Evolutionary conservation across 306 rosid genomes (phyloP).

Genomic region (Vicia faba): DNA sequence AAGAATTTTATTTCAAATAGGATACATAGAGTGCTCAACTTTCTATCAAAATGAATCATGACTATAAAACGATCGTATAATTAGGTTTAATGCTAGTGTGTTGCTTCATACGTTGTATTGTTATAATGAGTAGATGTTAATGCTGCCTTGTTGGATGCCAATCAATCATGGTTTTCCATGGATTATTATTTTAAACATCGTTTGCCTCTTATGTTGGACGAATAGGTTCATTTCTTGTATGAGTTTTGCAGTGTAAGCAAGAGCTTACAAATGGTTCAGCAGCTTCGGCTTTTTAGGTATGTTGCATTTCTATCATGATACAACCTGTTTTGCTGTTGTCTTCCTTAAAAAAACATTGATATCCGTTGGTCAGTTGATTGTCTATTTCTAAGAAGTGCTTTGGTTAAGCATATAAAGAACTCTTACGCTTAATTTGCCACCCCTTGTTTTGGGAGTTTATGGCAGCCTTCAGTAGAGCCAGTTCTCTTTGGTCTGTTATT

Average conservation of each 20-base stretch:
- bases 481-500: too few relatives aligned
- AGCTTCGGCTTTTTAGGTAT: slow-evolving; percentile 86
- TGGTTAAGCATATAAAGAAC: too few relatives aligned
- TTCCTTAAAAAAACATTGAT: background rate
- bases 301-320: too few relatives aligned
- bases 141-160: slow-evolving; percentile 24
- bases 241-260: slow-evolving; percentile 93
- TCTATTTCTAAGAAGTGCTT: too few relatives aligned
- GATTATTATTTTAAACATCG: slow-evolving; percentile 14
- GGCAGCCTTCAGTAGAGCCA: too few relatives aligned
- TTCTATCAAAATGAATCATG: slow-evolving; percentile 11
- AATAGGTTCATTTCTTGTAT: slow-evolving; percentile 81
- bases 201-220: slow-evolving; percentile 32
- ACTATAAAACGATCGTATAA: background rate
- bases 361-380: slow-evolving; percentile 1
- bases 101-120: slow-evolving; percentile 29
- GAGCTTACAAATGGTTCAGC: slow-evolving; percentile 95
- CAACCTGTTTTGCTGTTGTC: slow-evolving; percentile 10
- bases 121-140: slow-evolving; percentile 22
- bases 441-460: too few relatives aligned
- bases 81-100: slow-evolving; percentile 9
- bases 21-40: background rate
- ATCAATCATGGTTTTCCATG: background rate
- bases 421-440: too few relatives aligned
- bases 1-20: background rate